Evolutionary conservation across 257 asterid species (phyloP).

Genomic region (Primulina huaijiensis): DNA sequence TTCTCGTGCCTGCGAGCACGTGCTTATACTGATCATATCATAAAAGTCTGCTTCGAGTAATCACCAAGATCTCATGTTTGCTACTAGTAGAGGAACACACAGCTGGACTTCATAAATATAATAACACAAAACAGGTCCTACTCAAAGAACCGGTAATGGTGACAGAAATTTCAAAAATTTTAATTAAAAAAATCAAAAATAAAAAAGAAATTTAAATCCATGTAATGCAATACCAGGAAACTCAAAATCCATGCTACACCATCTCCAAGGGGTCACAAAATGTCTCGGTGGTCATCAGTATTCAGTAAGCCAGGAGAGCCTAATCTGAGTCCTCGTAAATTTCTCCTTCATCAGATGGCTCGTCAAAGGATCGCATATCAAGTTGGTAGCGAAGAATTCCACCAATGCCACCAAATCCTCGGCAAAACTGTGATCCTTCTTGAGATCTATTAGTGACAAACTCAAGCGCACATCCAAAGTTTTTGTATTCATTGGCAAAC

Average conservation of each 20-base stretch:
- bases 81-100: neutral
- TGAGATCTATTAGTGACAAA: constrained; percentile 3
- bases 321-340: constrained; percentile 16
- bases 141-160: neutral
- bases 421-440: constrained; percentile 18
- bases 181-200: too few species aligned
- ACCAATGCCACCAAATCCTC: constrained; percentile 19
- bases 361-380: constrained; percentile 17
- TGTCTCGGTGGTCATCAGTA: neutral
- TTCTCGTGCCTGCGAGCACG: too few species aligned
- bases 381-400: constrained; percentile 22
- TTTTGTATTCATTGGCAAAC: constrained; percentile 16
- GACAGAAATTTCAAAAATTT: neutral
- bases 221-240: constrained; percentile 21
- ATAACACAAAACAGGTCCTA: neutral
- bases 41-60: neutral
- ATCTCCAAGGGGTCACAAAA: constrained; percentile 17
- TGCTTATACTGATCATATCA: too few species aligned
- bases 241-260: constrained; percentile 20
- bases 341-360: constrained; percentile 16
- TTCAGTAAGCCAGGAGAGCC: too few species aligned
- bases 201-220: constrained; percentile 18
- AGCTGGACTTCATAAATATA: neutral
- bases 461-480: neutral
- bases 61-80: neutral